Percentiles rank a stretch among this genome's conserved stretches.
phyloP scores from a whole-genome alignment of 768 basidiomycete genomes.

The Obba rivulosa region DNA sequence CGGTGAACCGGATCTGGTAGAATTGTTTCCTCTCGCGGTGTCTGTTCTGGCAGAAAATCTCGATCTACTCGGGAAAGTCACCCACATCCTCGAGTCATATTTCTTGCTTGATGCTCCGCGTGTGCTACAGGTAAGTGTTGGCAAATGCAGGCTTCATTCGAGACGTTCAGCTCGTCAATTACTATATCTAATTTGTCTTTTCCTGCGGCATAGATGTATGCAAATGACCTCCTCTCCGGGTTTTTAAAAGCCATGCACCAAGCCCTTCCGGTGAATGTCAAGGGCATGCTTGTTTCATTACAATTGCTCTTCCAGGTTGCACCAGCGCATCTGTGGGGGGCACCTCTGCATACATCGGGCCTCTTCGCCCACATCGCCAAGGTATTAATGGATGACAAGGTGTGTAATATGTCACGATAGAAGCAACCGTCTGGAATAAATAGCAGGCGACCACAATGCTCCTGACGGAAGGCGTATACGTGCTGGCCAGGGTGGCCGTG shows the following conservation, averaged over 20 bases:
- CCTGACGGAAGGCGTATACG: conserved; percentile 64
- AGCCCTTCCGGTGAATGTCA: conserved; percentile 50
- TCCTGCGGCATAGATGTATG: conserved; percentile 39
- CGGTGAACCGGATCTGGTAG: conserved; percentile 47
- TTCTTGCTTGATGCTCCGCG: conserved; percentile 60
- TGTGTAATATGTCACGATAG: conserved; percentile 21
- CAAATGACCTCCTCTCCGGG: conserved; percentile 52
- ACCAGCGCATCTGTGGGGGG: conserved; percentile 64
- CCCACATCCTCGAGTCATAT: conserved; percentile 70
- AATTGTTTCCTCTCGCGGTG: conserved; percentile 61
- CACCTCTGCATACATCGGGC: conserved; percentile 66
- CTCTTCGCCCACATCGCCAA: conserved; percentile 62
- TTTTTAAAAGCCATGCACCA: conserved; percentile 47
- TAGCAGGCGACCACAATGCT: conserved; percentile 37
- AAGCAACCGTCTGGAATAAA: neutral
- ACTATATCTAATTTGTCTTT: neutral
- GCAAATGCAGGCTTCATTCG: neutral
- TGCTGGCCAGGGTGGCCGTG: conserved; percentile 71
- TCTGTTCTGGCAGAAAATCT: conserved; percentile 60
- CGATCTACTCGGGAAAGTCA: conserved; percentile 67
- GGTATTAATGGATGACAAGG: conserved; percentile 62
- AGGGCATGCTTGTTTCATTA: conserved; percentile 55
- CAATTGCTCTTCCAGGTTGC: conserved; percentile 58
- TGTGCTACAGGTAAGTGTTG: conserved; percentile 56
- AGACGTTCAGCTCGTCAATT: neutral